phyloP scores from a whole-genome alignment of 805 yeast species.

The Yarrowia deformans region DNA sequence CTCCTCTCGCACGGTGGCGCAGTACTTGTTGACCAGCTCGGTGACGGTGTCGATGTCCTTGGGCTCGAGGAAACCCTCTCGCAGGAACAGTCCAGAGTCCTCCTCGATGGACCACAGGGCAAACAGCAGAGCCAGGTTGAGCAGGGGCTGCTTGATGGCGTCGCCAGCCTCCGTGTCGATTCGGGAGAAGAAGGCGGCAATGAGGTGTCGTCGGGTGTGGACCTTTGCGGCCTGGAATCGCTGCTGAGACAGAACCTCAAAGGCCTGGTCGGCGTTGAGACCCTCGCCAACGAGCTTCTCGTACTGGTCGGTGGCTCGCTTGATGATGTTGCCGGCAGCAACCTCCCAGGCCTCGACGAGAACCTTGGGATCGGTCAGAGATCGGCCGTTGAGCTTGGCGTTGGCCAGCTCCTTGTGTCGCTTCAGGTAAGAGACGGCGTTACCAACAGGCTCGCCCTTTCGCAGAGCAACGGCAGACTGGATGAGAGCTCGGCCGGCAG shows the following conservation, averaged over 20 bases:
- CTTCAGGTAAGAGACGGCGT: constrained; percentile 56
- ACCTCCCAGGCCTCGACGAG: constrained; percentile 52
- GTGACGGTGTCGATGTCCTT: constrained; percentile 56
- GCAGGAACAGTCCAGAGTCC: constrained; percentile 75
- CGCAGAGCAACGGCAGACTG: constrained; percentile 56
- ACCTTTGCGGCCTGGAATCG: constrained; percentile 54
- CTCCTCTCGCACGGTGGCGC: constrained; percentile 65
- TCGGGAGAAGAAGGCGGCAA: constrained; percentile 52
- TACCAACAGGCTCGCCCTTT: constrained; percentile 57
- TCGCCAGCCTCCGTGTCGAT: constrained; percentile 50
- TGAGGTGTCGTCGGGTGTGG: constrained; percentile 52
- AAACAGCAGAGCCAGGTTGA: constrained; percentile 65
- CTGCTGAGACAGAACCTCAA: constrained; percentile 53
- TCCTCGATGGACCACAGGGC: constrained; percentile 71
- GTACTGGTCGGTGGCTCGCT: constrained; percentile 50
- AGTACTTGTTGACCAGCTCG: constrained; percentile 55
- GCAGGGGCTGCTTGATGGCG: constrained; percentile 59
- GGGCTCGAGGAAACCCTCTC: constrained; percentile 63
- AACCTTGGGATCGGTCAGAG: constrained; percentile 46
- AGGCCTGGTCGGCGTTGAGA: constrained; percentile 48
- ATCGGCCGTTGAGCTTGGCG: constrained; percentile 44
- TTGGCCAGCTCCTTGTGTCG: constrained; percentile 42
- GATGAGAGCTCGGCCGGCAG: constrained; percentile 79
- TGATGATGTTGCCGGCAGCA: constrained; percentile 50
- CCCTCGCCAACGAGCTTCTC: constrained; percentile 45